Base-by-base conservation (phyloP, 495 filamentous ascomycete species). In the Aspergillus egyptiacus region DNA sequence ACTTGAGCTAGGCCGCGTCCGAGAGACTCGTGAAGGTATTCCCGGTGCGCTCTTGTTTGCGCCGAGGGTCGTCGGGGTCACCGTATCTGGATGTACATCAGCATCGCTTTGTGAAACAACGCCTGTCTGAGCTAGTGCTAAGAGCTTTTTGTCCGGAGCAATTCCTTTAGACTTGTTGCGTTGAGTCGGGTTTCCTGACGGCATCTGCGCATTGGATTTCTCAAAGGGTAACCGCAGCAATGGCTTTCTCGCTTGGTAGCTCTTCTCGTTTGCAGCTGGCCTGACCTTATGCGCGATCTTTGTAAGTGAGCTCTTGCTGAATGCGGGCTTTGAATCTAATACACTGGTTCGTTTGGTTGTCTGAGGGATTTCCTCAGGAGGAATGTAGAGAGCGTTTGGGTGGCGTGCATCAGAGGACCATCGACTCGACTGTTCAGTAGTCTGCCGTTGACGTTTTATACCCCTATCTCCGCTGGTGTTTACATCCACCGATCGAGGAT, bases 21-120 rank as follows among this genome's bases (percentile, higher is more conserved):
- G 60, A 13, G 60, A 43, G 13, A 47, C 54, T 4, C 61, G 65
- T 15, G 68, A 62, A 2, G 73, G 69, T 7, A 68, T 54, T 43
- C 66, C 65, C 44, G 75, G 70, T n/a, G 70, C 50, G 17, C 70
- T 61, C 45, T 65, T 56, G 37, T 70, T 72, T 18, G 69, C 58
- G 11, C 51, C 56, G 24, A 67, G 57, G 0, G 56, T 45, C 0
- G 56, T 45, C 0, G 62, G 55, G 18, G 48, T 1, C 15, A 48
- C 28, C 25, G 18, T 34, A n/a, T 46, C 51, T 5, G 50, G 36
- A 13, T 27, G 19, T 19, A 35, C 19, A 2, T 31, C 51, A 14
- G 52, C 25, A 2, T 50, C 54, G 42, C 27, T 43, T 13, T 54
- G 57, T 17, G 48, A 31, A 2, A 41, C 38, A 17, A 53, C 23